A percentile compares a stretch with the other conserved stretches of the same genome.
These are phyloP conservation scores for Russula ochroleuca DNA, from an alignment of 768 basidiomycete species.

Conservation along the genomic window DNA sequence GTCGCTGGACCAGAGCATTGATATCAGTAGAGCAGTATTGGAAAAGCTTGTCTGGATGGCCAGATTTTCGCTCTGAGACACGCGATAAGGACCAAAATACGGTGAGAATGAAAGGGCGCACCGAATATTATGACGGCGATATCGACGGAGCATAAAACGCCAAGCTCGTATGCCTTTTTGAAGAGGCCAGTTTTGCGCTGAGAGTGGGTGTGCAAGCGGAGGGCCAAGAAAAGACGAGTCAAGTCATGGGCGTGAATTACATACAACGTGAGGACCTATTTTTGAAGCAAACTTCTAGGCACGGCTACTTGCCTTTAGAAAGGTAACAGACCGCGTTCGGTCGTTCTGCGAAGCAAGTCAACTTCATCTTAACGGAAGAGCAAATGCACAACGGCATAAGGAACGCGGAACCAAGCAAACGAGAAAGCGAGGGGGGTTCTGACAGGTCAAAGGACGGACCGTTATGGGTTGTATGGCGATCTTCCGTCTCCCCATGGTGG, in stretches of 20 bases:
- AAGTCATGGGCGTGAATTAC: constrained; percentile 36
- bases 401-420: constrained; percentile 20
- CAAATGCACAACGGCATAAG: constrained; percentile 28
- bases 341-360: constrained; percentile 62
- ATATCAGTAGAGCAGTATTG: constrained; percentile 76
- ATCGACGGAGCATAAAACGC: constrained; percentile 85
- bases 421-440: constrained; percentile 31
- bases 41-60: constrained; percentile 77
- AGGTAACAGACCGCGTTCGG: constrained; percentile 86
- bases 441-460: constrained; percentile 42
- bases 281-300: constrained; percentile 31
- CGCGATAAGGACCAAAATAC: not conserved
- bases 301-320: constrained; percentile 64
- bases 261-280: constrained; percentile 48
- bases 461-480: constrained; percentile 81
- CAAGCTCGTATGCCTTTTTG: constrained; percentile 88
- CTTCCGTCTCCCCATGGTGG: constrained; percentile 66
- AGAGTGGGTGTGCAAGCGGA: constrained; percentile 23
- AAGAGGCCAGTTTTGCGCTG: constrained; percentile 88
- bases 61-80: constrained; percentile 62
- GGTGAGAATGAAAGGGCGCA: constrained; percentile 35
- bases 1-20: constrained; percentile 64
- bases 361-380: constrained; percentile 16
- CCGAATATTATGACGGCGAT: constrained; percentile 87
- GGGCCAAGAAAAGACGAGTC: constrained; percentile 23